These are phyloP conservation scores for Silene coronaria DNA, from an alignment of 179 eudicot species.

Conservation along the genomic window DNA sequence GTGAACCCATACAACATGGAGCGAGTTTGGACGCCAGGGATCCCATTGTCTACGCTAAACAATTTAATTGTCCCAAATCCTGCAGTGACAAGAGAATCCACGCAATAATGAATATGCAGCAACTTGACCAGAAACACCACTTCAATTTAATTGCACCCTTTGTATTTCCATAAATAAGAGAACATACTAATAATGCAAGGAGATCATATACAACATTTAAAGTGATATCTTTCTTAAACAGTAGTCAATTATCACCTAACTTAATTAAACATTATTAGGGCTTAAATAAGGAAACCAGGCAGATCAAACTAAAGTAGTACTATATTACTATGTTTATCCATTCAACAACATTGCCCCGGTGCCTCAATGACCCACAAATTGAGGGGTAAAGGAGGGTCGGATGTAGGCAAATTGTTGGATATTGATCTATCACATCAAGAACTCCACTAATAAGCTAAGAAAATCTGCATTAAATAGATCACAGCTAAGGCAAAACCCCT, in stretches of 20 bases:
- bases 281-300: background rate
- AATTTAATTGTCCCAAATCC: background rate
- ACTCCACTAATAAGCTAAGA: background rate
- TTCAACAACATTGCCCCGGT: no score
- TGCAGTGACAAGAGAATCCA: constrained; percentile 10
- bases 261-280: background rate
- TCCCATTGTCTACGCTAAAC: constrained; percentile 34
- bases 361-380: no score
- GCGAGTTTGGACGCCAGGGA: constrained; percentile 45
- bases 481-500: background rate
- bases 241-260: background rate
- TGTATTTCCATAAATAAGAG: background rate
- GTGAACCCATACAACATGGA: constrained; percentile 44
- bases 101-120: constrained; percentile 3
- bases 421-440: background rate
- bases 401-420: no score
- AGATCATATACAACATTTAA: background rate
- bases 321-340: background rate
- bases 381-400: no score
- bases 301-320: background rate
- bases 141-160: background rate
- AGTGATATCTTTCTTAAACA: background rate
- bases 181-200: background rate
- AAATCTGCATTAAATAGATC: background rate
- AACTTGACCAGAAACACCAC: background rate